phyloP scores from a whole-genome alignment of 306 rosid species.

The Erythrophleum fordii region DNA sequence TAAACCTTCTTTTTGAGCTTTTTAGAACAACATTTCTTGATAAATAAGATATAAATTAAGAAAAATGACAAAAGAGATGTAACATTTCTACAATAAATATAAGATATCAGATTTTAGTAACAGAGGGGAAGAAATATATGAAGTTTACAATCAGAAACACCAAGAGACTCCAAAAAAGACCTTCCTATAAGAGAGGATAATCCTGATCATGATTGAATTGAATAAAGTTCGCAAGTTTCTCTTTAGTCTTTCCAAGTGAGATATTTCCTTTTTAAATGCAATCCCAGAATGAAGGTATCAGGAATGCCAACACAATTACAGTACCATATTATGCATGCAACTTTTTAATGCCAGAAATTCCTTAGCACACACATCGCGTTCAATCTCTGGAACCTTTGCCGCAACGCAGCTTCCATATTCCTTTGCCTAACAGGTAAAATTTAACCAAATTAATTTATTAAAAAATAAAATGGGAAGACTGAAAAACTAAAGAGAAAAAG shows the following conservation, averaged over 20 bases:
- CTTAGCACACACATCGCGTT: slow-evolving; percentile 78
- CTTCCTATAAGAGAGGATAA: not conserved
- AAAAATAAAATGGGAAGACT: not conserved
- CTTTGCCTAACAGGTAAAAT: slow-evolving; percentile 61
- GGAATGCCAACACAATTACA: slow-evolving; percentile 1
- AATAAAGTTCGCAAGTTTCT: slow-evolving; percentile 27
- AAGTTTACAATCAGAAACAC: slow-evolving; percentile 26
- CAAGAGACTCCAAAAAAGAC: slow-evolving; percentile 25
- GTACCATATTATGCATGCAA: slow-evolving; percentile 91
- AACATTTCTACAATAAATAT: slow-evolving; percentile 14
- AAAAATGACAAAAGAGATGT: slow-evolving; percentile 21
- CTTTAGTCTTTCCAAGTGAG: slow-evolving; percentile 22
- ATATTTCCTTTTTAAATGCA: slow-evolving; percentile 27
- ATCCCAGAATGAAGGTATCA: not conserved
- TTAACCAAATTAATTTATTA: slow-evolving; percentile 34
- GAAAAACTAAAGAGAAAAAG: not conserved
- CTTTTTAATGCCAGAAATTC: slow-evolving; percentile 81
- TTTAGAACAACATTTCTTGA: slow-evolving; percentile 32
- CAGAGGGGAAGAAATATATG: not conserved
- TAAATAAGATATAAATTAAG: slow-evolving; percentile 28
- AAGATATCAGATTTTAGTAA: slow-evolving; percentile 4
- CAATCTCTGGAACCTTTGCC: slow-evolving; percentile 91
- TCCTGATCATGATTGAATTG: slow-evolving; percentile 21
- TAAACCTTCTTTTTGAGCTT: slow-evolving; percentile 76
- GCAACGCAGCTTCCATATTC: slow-evolving; percentile 91